Conservation (phyloP, 306 rosid genomes). For the Erythrophleum fordii region DNA sequence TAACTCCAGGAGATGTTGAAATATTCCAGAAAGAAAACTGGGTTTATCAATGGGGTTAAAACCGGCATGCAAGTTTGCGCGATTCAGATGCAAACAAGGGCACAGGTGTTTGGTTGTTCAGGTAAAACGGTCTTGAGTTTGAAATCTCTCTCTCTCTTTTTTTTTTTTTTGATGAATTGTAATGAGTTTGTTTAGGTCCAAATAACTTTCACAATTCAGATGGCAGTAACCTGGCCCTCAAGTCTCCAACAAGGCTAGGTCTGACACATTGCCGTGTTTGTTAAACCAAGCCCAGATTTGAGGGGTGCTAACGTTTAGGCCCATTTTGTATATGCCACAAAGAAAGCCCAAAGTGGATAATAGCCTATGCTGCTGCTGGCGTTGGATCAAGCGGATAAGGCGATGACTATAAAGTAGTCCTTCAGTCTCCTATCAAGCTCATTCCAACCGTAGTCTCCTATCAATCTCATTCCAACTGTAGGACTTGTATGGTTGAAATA, state of each 20-base stretch:
- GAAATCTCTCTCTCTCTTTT: neutral
- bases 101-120: neutral
- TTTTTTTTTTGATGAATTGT: no score
- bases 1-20: no score
- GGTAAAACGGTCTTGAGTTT: neutral
- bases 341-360: neutral
- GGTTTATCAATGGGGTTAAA: neutral
- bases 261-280: neutral
- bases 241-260: neutral
- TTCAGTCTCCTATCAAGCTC: no score
- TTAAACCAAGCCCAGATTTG: neutral
- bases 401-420: neutral
- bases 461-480: no score
- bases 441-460: no score
- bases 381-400: neutral
- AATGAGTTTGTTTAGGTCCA: no score
- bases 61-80: neutral
- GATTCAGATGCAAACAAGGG: neutral
- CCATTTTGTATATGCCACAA: neutral
- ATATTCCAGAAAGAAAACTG: neutral
- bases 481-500: no score
- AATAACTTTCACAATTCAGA: neutral
- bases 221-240: neutral
- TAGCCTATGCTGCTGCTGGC: neutral
- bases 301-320: neutral